These are phyloP conservation scores for Mucor circinelloides DNA, from an alignment of 371 early-diverging fungal genomes.

Conservation along the genomic window DNA sequence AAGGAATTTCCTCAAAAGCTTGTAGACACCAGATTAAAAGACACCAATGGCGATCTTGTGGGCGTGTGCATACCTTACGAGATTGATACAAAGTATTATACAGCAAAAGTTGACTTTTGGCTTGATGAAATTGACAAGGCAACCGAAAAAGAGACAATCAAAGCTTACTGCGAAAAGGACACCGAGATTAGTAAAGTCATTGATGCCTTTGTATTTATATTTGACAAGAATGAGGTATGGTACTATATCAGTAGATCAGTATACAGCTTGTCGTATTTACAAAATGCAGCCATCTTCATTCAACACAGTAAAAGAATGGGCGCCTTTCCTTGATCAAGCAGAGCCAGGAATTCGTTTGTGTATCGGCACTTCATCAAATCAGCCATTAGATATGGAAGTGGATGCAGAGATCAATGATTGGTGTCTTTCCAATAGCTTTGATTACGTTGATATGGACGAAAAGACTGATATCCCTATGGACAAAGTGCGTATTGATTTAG, in stretches of 20 bases:
- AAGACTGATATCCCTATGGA: conserved; percentile 32
- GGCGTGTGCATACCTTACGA: conserved; percentile 65
- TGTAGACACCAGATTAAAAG: conserved; percentile 32
- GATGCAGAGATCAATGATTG: conserved; percentile 32
- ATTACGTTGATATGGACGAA: conserved; percentile 62
- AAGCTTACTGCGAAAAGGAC: conserved; percentile 49
- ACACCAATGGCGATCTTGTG: conserved; percentile 37
- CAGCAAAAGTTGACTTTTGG: conserved; percentile 72
- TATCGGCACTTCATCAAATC: conserved; percentile 24
- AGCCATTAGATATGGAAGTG: neutral
- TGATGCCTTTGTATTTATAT: conserved; percentile 72
- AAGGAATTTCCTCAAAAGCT: conserved; percentile 20
- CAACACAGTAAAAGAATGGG: conserved; percentile 56
- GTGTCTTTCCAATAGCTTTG: conserved; percentile 70
- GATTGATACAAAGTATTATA: conserved; percentile 75
- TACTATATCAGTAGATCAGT: neutral
- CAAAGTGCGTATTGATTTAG: conserved; percentile 40
- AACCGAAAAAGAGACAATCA: conserved; percentile 37
- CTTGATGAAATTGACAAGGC: conserved; percentile 55
- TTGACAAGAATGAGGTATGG: conserved; percentile 53
- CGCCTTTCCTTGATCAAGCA: conserved; percentile 53
- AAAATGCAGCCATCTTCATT: conserved; percentile 50
- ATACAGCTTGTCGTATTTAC: neutral
- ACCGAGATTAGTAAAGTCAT: conserved; percentile 60
- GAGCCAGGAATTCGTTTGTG: conserved; percentile 65